Base-by-base conservation (phyloP, 495 filamentous ascomycete genomes). In the Aspergillus saccharolyticus region DNA sequence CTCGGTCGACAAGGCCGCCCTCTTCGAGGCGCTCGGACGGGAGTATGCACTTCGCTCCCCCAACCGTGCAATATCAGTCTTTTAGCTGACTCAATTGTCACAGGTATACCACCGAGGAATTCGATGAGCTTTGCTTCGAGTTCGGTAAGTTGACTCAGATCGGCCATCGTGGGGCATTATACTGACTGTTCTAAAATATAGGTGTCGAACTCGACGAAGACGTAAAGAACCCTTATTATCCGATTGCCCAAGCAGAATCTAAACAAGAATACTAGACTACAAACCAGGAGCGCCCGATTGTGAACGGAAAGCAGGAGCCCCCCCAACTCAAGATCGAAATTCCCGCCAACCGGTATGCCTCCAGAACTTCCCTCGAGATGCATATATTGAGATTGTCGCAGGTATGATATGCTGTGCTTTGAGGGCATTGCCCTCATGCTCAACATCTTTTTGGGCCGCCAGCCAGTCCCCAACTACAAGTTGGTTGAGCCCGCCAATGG, bases 331-430 rank as follows among this genome's bases (percentile, higher is more conserved):
- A 96, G 80, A 97, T 99, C 68, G 94, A 99, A 72, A 96, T 99
- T 68, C 94, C 94, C 58, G 94, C 94, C 61, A 99, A 99, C 72
- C 84, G 86, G 83, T 87, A 68, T 62, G 73, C 57, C 59, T 30
- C 52, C 48, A 30, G 20, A 47, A 21, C 44, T 12, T 46, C 22
- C 22, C 33, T 18, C 8, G 22, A 17, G 30, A n/a, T 30, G 19
- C 15, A 19, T 52, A 54, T 60, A 56, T 60, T 74, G 62, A 78
- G 57, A 58, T 12, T 24, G 42, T 33, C 47, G 15, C 65, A 87
- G 93, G 81, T 97, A 97, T 85, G 94, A 99, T 66, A 87, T 97
- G 85, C 85, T 99, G 25, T 99, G 94, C 69, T 96, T 97, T 75
- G 94, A 99, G 74, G 94, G 94, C 48, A 95, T 99, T 69, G 86